phyloP scores from a whole-genome alignment of 148 eudicot species.

The Mesembryanthemum crystallinum region DNA sequence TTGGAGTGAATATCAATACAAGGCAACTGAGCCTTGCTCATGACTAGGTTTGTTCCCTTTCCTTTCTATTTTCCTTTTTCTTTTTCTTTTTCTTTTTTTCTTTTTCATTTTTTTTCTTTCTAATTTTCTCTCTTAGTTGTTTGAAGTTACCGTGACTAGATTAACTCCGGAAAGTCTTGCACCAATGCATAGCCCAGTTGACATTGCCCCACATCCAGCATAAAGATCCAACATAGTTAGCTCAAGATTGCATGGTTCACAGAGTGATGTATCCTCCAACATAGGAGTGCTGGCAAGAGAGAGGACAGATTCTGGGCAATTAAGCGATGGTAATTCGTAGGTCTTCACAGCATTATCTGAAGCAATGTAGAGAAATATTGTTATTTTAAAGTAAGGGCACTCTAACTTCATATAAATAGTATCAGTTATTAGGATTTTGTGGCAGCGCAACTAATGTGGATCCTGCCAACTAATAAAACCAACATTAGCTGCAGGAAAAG shows the following conservation, averaged over 20 bases:
- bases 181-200: constrained; percentile 91
- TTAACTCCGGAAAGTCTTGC: constrained; percentile 65
- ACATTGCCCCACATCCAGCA: constrained; percentile 99
- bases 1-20: not conserved
- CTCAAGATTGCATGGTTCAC: constrained; percentile 43
- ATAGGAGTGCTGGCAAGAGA: constrained; percentile 40
- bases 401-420: not conserved
- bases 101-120: not conserved
- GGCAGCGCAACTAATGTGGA: not conserved
- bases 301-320: constrained; percentile 30
- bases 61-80: not conserved
- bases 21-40: not conserved
- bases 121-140: constrained; percentile 2
- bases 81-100: not conserved
- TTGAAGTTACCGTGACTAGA: constrained; percentile 66
- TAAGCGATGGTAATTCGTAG: constrained; percentile 13
- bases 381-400: constrained; percentile 4
- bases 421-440: not conserved
- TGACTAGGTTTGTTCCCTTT: not conserved
- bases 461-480: not conserved
- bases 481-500: not conserved
- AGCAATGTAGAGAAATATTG: constrained; percentile 9
- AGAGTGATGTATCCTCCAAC: constrained; percentile 33
- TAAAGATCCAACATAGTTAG: constrained; percentile 71
- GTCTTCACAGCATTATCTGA: constrained; percentile 19